Conservation (phyloP, 83 land plant genomes). For the Thuja plicata region DNA sequence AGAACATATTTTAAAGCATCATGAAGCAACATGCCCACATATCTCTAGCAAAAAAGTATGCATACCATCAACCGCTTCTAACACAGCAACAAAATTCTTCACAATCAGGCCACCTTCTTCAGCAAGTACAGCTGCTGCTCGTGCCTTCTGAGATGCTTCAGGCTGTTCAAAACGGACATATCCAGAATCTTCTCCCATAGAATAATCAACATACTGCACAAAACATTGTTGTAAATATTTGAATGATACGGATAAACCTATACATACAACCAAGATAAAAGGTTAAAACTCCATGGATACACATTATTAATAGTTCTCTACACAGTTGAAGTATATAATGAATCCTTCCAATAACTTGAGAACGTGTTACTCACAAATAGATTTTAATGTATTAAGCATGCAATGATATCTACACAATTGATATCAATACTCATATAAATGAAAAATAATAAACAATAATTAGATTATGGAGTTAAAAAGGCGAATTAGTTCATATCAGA, state of each 20-base stretch:
- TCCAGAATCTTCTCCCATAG: conserved; percentile 75
- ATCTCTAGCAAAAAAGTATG: neutral
- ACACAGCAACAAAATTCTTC: conserved; percentile 53
- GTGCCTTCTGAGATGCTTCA: conserved; percentile 77
- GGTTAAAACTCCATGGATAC: neutral
- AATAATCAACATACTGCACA: conserved; percentile 80
- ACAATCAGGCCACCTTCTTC: conserved; percentile 79
- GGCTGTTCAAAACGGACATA: conserved; percentile 82
- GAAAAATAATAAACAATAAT: neutral
- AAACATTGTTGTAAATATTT: neutral
- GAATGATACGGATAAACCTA: neutral
- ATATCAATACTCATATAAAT: neutral
- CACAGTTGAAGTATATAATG: neutral
- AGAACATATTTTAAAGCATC: neutral
- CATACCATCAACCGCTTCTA: conserved; percentile 90
- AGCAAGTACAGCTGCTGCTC: conserved; percentile 77
- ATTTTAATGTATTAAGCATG: neutral
- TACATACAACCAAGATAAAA: conserved; percentile 1
- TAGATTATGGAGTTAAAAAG: neutral
- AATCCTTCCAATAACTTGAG: neutral
- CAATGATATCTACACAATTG: neutral
- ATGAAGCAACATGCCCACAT: neutral
- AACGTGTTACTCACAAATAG: neutral
- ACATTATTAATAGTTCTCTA: neutral
- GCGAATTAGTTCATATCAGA: neutral